Base-by-base conservation (phyloP, 495 filamentous ascomycete genomes). In the Penicillium canariense region DNA sequence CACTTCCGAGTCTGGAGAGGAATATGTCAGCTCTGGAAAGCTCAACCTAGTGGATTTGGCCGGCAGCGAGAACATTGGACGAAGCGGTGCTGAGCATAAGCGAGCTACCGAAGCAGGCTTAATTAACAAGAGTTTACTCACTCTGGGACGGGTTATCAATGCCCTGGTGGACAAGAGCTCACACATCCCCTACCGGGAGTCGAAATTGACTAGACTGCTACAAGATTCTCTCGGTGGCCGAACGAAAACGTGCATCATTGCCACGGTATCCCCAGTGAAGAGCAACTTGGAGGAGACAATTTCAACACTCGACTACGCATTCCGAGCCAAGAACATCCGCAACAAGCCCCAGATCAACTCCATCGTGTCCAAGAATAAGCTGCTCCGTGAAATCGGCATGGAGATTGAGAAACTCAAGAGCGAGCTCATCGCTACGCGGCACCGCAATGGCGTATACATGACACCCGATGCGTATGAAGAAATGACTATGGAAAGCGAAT, bases 191-290 rank as follows among this genome's bases (percentile, higher is more conserved):
- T 98, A 98, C 71, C 52, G 94, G 55, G 94, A 97, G 69, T 97
- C 94, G 1, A 99, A 99, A 67, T 81, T 99, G 46, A 99, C 94
- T 2, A 84, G 94, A 20, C 76, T 98, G 2, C 75, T 98, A 44
- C 94, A 97, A 84, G 95, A 98, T 63, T 98, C 94, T 12, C 81
- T 98, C 0, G 94, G 94, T 42, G 94, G 94, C 10, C 84, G 85
- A 43, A 98, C 94, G 8, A 98, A 97, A 68, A 98, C 94, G 4
- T 97, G 94, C 72, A 98, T 98, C 59, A 97, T 98, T 61, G 95
- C 94, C 3, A 98, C 95, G 0, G 82, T 98, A 39, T 97, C 94
- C 1, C 91, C 95, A 6, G 89, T 91, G 5, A 91, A 91, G 65
- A 91, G 84, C 73, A 98, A 97, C 62, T 78, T 97, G 12, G 94